These are phyloP conservation scores for Cucumis hystrix DNA, from an alignment of 306 rosid species.

Conservation along the genomic window DNA sequence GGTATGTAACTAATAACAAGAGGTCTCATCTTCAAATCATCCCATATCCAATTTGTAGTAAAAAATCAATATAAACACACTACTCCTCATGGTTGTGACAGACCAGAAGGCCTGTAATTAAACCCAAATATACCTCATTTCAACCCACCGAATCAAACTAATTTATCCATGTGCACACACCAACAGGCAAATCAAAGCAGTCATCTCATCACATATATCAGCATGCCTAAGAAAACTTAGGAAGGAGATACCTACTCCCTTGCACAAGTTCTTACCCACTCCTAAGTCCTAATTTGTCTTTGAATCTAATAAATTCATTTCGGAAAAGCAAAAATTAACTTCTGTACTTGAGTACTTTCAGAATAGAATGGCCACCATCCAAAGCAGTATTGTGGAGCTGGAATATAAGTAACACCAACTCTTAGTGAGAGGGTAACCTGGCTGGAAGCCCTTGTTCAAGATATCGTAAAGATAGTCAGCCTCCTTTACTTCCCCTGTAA, in stretches of 20 bases:
- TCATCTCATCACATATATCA: neutral
- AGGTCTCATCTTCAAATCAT: too few relatives aligned
- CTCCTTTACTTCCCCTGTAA: neutral
- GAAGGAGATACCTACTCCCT: neutral
- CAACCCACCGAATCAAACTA: neutral
- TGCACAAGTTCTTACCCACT: neutral
- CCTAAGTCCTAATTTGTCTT: neutral
- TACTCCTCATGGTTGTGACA: neutral
- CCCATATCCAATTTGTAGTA: too few relatives aligned
- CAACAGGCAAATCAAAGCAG: neutral
- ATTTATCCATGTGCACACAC: neutral
- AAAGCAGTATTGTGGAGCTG: neutral
- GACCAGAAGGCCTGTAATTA: neutral
- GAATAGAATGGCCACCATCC: neutral
- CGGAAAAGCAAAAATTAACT: neutral
- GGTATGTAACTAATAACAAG: too few relatives aligned
- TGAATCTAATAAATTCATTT: neutral
- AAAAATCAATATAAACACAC: too few relatives aligned
- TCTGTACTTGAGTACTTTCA: neutral
- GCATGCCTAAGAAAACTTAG: neutral
- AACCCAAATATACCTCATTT: neutral
- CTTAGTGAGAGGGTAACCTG: neutral
- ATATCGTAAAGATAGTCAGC: neutral
- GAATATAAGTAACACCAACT: neutral
- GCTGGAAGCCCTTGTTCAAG: neutral